phyloP scores from a whole-genome alignment of 108 stramenopile genomes.

The Skeletonema grethae region DNA sequence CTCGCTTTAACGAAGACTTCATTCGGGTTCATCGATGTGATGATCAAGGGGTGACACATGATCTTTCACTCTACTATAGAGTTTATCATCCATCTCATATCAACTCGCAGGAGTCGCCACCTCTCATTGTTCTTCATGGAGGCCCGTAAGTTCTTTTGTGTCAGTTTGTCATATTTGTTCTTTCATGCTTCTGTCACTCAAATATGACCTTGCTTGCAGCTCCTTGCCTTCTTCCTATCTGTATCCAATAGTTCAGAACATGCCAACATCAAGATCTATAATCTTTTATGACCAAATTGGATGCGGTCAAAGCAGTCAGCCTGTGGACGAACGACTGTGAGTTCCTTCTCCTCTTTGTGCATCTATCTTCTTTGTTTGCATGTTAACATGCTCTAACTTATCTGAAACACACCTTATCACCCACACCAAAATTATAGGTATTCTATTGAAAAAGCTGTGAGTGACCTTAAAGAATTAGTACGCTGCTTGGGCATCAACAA shows the following conservation, averaged over 20 bases:
- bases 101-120: constrained; percentile 35
- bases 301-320: constrained; percentile 42
- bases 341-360: constrained; percentile 5
- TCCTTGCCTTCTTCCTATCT: constrained; percentile 54
- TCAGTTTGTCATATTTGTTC: background rate
- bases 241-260: constrained; percentile 38
- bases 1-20: constrained; percentile 34
- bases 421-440: constrained; percentile 21
- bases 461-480: constrained; percentile 37
- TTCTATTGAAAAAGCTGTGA: constrained; percentile 34
- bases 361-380: background rate
- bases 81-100: constrained; percentile 44
- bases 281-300: constrained; percentile 59
- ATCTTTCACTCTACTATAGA: constrained; percentile 34
- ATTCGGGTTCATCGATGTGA: constrained; percentile 26
- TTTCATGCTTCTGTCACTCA: background rate
- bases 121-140: constrained; percentile 45
- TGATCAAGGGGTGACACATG: background rate
- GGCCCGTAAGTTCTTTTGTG: constrained; percentile 45
- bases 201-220: constrained; percentile 10
- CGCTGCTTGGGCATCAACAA: constrained; percentile 17
- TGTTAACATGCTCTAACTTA: constrained; percentile 1
- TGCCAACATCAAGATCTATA: constrained; percentile 45
- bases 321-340: constrained; percentile 37
- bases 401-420: background rate